Base-by-base conservation (phyloP, 345 rosid species). In the Nephelium lappaceum region DNA sequence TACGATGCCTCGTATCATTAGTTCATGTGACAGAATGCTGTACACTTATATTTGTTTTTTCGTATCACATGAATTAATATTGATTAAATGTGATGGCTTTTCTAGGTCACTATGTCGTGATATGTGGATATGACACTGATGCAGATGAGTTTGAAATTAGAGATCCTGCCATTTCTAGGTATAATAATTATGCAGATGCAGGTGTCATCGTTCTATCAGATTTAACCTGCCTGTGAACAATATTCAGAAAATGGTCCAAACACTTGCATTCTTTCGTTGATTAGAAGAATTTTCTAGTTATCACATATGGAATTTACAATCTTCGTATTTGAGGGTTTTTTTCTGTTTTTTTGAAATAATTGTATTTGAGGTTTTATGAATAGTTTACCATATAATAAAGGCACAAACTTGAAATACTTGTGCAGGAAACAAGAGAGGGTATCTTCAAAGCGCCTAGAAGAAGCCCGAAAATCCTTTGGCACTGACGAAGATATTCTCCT, bases 131-230 rank as follows among this genome's bases (percentile, higher is more conserved):
- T 74, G 97, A 94, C 77, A 83, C 93, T 43, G 79, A 47, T 36
- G 79, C 81, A 12, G 93, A 97, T 80, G 98, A 93, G 87, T 97
- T 94, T 67, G 98, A 97, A 88, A 97, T 97, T 71, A 92, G 95
- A 85, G 98, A 97, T 86, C 99, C 99, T 66, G 97, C 98, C 75
- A 89, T 93, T 92, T 84, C 95, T 77, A 83, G 92, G 99, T 96
- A 89, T 79, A 39, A 31, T 42, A 9, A 21, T 60, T 23, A 60
- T 3, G 14, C 64, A 0, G 5, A n/a, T 47, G 1, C 38, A 11
- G 14, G n/a, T 61, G 11, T 55, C 62, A 73, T 23, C 11, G 11
- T 3, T 60, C 9, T 21, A 41, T 12, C 23, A 60, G n/a, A 42
- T 58, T 39, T 60, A 12, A n/a, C 60, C 61, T 73, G 53, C 66